These are phyloP conservation scores for Miscanthus sacchariflorus DNA, from an alignment of 202 grass and related monocot genomes.

Conservation along the genomic window DNA sequence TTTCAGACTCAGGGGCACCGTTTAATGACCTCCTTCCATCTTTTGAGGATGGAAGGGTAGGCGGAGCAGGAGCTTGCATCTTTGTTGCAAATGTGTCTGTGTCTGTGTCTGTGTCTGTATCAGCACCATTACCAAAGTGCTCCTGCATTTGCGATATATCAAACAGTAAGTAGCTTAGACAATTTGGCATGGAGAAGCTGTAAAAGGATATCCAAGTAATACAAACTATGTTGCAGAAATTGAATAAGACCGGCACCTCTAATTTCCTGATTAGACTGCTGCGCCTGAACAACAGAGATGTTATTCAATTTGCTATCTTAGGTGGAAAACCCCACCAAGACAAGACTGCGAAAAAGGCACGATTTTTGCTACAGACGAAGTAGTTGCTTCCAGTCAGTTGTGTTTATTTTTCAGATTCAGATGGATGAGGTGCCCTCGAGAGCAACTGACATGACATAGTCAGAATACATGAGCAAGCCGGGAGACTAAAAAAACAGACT, in stretches of 20 bases:
- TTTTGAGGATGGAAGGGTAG: slow-evolving; percentile 27
- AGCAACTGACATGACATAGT: slow-evolving; percentile 13
- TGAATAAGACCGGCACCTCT: slow-evolving; percentile 18
- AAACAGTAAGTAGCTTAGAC: slow-evolving; percentile 26
- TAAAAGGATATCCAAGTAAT: slow-evolving; percentile 21
- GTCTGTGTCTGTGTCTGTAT: slow-evolving; percentile 24
- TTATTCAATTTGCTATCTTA: background rate
- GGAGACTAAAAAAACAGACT: background rate
- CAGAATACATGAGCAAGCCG: slow-evolving; percentile 9
- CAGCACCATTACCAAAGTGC: slow-evolving; percentile 1
- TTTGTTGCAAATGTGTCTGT: slow-evolving; percentile 14
- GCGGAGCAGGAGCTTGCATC: background rate
- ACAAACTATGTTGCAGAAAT: background rate
- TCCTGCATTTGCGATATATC: slow-evolving; percentile 23
- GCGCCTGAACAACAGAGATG: slow-evolving; percentile 1
- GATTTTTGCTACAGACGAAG: background rate
- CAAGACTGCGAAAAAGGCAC: background rate
- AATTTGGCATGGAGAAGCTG: background rate
- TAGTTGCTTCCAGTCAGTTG: background rate
- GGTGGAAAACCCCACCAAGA: background rate
- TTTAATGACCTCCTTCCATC: slow-evolving; percentile 31
- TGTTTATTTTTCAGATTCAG: background rate
- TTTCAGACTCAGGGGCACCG: background rate
- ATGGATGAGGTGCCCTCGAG: background rate
- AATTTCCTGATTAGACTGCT: slow-evolving; percentile 1